These are phyloP conservation scores for Schizochytrium sp. DNA, from an alignment of 108 stramenopile species.

Conservation along the genomic window DNA sequence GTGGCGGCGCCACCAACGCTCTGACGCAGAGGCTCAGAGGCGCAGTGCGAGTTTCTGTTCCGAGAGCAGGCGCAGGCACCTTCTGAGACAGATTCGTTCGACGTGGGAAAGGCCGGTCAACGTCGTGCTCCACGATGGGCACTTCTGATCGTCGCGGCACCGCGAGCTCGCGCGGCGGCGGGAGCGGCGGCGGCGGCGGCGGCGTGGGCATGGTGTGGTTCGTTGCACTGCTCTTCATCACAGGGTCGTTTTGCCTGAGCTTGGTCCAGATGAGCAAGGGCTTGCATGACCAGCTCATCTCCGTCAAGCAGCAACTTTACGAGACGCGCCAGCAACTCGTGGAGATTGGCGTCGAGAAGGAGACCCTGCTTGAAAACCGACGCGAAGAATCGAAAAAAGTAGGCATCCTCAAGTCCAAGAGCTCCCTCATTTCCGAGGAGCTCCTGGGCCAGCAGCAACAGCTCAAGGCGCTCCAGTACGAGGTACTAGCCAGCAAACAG, in stretches of 20 bases:
- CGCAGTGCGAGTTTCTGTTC: too few species aligned
- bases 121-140: too few species aligned
- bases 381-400: background rate
- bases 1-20: too few species aligned
- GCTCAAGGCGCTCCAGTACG: background rate
- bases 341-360: background rate
- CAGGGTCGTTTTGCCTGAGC: background rate
- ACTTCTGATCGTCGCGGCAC: too few species aligned
- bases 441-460: background rate
- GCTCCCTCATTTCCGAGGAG: background rate
- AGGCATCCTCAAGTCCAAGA: background rate
- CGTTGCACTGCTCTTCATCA: constrained; percentile 5
- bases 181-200: too few species aligned
- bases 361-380: background rate
- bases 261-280: background rate
- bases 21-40: too few species aligned
- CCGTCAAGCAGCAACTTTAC: background rate
- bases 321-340: background rate
- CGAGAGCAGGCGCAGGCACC: too few species aligned
- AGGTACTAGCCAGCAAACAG: background rate
- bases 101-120: too few species aligned
- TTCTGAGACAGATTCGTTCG: too few species aligned
- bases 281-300: constrained; percentile 3
- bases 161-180: too few species aligned
- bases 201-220: background rate